phyloP scores from a whole-genome alignment of 257 asterid species.

The Solanum piurae region DNA sequence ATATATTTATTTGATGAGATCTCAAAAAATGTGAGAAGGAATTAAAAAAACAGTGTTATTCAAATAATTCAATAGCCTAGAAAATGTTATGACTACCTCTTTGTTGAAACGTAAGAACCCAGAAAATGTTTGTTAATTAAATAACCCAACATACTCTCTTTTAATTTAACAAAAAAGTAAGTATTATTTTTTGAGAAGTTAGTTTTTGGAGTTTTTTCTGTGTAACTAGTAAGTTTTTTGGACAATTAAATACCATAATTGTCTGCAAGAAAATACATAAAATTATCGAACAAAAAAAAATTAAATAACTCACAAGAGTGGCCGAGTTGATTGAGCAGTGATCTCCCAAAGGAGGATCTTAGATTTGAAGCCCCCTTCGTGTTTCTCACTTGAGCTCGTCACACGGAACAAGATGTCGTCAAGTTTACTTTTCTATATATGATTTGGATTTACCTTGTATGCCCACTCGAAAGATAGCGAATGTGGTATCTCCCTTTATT shows the following conservation, averaged over 20 bases:
- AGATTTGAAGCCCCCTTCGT: not conserved
- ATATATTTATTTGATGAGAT: not conserved
- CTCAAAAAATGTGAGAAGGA: not conserved
- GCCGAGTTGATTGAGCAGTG: not conserved
- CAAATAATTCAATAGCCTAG: not conserved
- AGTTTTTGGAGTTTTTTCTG: not conserved
- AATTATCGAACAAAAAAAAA: not conserved
- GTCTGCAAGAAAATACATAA: not conserved
- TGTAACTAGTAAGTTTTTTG: not conserved
- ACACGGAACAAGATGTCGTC: not conserved
- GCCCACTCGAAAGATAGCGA: fast-evolving
- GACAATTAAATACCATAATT: not conserved
- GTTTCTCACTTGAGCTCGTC: not conserved
- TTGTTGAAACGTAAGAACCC: not conserved
- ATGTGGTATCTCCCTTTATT: not conserved
- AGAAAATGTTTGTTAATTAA: not conserved
- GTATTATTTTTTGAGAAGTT: too few species aligned
- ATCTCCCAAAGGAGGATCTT: not conserved
- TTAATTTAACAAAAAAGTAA: too few species aligned
- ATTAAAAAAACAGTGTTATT: not conserved
- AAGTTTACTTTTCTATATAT: not conserved
- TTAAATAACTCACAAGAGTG: not conserved
- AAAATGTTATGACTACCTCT: not conserved
- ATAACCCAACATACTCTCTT: not conserved
- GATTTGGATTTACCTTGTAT: not conserved